phyloP scores from a whole-genome alignment of 495 filamentous ascomycete genomes.

The Neohortaea acidophila region DNA sequence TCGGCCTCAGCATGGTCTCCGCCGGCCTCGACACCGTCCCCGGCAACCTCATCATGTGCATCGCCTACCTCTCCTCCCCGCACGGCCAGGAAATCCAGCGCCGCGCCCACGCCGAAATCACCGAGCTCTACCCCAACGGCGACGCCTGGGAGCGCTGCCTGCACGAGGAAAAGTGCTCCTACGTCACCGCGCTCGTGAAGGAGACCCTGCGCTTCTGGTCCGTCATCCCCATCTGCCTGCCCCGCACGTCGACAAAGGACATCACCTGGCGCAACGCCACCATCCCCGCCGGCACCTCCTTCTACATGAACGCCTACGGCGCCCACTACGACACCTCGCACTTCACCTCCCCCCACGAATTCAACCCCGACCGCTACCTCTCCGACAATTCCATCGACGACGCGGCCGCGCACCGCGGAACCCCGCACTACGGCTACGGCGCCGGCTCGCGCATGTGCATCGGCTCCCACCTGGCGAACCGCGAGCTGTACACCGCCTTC shows the following conservation, averaged over 20 bases:
- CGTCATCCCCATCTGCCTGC: constrained; percentile 56
- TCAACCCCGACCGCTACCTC: constrained; percentile 53
- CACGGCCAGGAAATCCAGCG: constrained; percentile 49
- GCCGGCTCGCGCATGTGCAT: constrained; percentile 58
- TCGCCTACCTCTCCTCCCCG: constrained; percentile 50
- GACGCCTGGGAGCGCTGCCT: constrained; percentile 52
- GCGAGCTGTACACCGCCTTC: constrained; percentile 53
- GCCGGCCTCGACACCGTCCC: constrained; percentile 57
- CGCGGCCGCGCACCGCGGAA: constrained; percentile 39
- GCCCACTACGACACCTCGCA: constrained; percentile 53
- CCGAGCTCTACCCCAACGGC: constrained; percentile 45
- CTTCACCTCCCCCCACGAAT: constrained; percentile 43
- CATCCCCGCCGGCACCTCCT: constrained; percentile 49
- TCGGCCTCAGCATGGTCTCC: constrained; percentile 62
- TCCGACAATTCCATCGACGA: constrained; percentile 24
- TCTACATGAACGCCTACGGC: constrained; percentile 59
- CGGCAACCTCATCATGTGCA: constrained; percentile 54
- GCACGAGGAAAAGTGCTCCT: constrained; percentile 53
- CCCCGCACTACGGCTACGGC: constrained; percentile 56
- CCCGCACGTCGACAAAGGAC: constrained; percentile 47
- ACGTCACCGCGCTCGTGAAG: constrained; percentile 53
- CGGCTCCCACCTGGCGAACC: constrained; percentile 53
- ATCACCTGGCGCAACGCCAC: constrained; percentile 42
- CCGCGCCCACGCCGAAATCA: constrained; percentile 48
- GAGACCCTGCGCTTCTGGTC: constrained; percentile 58